Evolutionary conservation across 148 eudicot genomes (phyloP).

Genomic region (Fagopyrum tataricum): DNA sequence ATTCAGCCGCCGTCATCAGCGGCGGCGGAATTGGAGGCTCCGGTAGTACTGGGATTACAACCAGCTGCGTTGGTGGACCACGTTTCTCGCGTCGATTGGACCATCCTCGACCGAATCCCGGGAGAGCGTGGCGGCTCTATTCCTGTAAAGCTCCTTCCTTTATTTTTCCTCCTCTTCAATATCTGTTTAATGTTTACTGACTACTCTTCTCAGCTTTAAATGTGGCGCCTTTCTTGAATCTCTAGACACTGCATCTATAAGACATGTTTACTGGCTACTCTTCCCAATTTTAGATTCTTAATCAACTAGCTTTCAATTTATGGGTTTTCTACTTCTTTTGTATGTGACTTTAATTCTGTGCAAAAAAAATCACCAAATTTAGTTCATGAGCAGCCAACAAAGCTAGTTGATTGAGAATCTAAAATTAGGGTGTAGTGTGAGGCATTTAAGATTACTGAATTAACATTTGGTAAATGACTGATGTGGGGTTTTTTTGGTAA

Average conservation of each 20-base stretch:
- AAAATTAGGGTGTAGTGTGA: not conserved
- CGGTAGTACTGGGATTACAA: conserved; percentile 50
- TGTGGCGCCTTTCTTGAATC: not conserved
- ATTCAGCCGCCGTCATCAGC: not conserved
- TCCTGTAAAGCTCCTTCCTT: conserved; percentile 37
- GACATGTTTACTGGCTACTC: too few species aligned
- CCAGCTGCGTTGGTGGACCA: conserved; percentile 86
- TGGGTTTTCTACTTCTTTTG: not conserved
- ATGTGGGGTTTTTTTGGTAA: not conserved
- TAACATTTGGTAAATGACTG: too few species aligned
- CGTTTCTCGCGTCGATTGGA: conserved; percentile 69
- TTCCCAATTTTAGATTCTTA: too few species aligned
- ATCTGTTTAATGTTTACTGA: not conserved
- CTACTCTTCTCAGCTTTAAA: not conserved
- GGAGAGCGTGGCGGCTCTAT: conserved; percentile 90
- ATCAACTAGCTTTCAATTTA: too few species aligned
- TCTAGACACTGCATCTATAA: not conserved
- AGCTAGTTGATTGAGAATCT: not conserved
- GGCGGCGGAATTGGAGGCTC: not conserved
- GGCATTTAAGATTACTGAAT: not conserved
- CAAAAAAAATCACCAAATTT: not conserved
- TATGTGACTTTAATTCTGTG: not conserved
- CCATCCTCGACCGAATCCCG: conserved; percentile 57
- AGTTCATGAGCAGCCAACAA: not conserved
- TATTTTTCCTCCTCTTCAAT: not conserved